Conservation (phyloP, 495 filamentous ascomycete species). For the Podospora appendiculata region DNA sequence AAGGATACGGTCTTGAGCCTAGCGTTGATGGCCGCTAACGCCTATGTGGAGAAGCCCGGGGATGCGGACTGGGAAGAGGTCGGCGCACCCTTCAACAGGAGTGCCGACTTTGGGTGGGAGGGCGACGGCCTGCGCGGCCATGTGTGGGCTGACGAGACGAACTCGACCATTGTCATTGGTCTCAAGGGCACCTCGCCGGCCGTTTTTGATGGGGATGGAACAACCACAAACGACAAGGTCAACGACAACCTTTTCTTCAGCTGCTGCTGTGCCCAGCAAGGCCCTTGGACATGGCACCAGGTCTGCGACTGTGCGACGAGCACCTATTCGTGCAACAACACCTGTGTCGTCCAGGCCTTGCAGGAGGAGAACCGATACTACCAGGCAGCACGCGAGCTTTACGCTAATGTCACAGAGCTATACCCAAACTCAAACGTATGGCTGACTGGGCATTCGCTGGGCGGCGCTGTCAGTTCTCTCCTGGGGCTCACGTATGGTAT, state of each 20-base stretch:
- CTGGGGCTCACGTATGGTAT: slow-evolving; percentile 86
- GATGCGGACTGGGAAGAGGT: slow-evolving; percentile 80
- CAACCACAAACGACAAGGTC: slow-evolving; percentile 92
- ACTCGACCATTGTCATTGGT: slow-evolving; percentile 82
- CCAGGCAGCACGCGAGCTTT: slow-evolving; percentile 74
- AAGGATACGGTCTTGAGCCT: slow-evolving; percentile 77
- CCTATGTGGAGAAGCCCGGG: slow-evolving; percentile 68
- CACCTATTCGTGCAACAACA: slow-evolving; percentile 83
- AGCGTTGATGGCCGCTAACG: slow-evolving; percentile 79
- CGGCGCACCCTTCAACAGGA: slow-evolving; percentile 70
- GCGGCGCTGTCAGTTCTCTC: slow-evolving; percentile 76
- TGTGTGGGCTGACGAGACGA: slow-evolving; percentile 78
- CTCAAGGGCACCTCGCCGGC: slow-evolving; percentile 87
- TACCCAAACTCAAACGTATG: slow-evolving; percentile 85
- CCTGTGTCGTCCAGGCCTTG: slow-evolving; percentile 71
- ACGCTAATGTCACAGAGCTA: slow-evolving; percentile 80
- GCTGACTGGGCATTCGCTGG: slow-evolving; percentile 84
- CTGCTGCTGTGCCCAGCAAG: slow-evolving; percentile 93
- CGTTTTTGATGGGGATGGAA: slow-evolving; percentile 89
- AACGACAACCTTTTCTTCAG: slow-evolving; percentile 98
- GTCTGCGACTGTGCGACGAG: slow-evolving; percentile 84
- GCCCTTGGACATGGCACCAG: slow-evolving; percentile 76
- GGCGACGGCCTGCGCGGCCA: slow-evolving; percentile 84
- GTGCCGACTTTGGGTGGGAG: slow-evolving; percentile 82
- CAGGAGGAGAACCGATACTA: slow-evolving; percentile 85